phyloP scores from a whole-genome alignment of 2,329 filamentous ascomycete species.

The Fusarium nisikadoi region DNA sequence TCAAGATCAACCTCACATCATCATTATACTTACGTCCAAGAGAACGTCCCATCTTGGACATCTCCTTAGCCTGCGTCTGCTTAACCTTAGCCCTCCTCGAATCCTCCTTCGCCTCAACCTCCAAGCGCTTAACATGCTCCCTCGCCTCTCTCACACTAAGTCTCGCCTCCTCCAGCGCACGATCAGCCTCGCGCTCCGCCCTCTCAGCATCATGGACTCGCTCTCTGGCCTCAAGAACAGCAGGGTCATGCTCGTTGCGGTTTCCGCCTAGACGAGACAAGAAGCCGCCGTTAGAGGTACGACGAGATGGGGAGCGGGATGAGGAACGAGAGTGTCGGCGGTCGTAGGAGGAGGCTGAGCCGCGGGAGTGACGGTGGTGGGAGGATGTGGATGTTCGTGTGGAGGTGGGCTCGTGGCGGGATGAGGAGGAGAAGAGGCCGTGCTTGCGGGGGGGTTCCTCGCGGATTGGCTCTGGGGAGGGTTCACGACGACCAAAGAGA shows the following conservation, averaged over 20 bases:
- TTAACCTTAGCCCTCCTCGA: constrained; percentile 74
- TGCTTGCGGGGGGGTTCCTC: constrained; percentile 45
- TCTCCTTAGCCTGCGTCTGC: constrained; percentile 70
- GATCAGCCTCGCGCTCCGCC: constrained; percentile 73
- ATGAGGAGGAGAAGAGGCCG: constrained; percentile 50
- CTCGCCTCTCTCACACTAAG: constrained; percentile 70
- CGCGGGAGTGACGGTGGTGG: constrained; percentile 13
- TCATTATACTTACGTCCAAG: constrained; percentile 68
- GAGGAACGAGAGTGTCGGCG: constrained; percentile 16
- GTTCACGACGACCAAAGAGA: constrained; percentile 47
- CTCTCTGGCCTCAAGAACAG: constrained; percentile 70
- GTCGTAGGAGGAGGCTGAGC: constrained; percentile 31
- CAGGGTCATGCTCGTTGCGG: constrained; percentile 64
- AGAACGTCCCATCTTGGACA: constrained; percentile 75
- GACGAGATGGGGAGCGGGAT: constrained; percentile 22
- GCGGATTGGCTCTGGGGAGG: constrained; percentile 48
- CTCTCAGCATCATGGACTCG: constrained; percentile 70
- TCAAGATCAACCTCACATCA: not conserved
- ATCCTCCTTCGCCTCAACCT: constrained; percentile 73
- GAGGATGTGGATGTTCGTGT: constrained; percentile 42
- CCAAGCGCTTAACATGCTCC: constrained; percentile 70
- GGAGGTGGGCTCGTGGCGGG: constrained; percentile 44
- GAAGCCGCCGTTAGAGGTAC: constrained; percentile 46
- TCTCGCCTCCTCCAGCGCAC: constrained; percentile 68
- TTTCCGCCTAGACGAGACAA: constrained; percentile 59